These are phyloP conservation scores for Metarhizium anisopliae DNA, from an alignment of 2,329 filamentous ascomycete species.

Conservation along the genomic window DNA sequence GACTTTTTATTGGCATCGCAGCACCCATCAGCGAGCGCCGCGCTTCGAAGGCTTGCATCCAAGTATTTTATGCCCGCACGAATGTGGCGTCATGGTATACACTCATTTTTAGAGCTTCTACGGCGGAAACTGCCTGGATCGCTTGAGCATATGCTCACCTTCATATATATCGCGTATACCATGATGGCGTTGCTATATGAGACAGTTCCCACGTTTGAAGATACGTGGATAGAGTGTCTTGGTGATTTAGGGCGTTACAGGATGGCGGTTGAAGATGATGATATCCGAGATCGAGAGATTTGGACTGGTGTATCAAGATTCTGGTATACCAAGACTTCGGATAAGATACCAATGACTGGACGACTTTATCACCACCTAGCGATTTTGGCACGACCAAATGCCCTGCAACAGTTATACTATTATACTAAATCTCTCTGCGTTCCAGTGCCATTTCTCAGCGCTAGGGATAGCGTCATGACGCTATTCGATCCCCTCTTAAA, in stretches of 20 bases:
- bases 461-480: conserved; percentile 60
- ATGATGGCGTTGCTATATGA: conserved; percentile 73
- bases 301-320: conserved; percentile 74
- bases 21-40: conserved; percentile 62
- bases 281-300: conserved; percentile 63
- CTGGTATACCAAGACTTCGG: conserved; percentile 80
- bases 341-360: conserved; percentile 66
- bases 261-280: conserved; percentile 78
- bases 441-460: conserved; percentile 55
- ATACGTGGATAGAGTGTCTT: conserved; percentile 90
- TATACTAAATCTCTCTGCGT: conserved; percentile 66
- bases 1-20: conserved; percentile 83
- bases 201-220: conserved; percentile 71
- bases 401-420: conserved; percentile 61
- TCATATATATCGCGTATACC: conserved; percentile 81
- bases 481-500: conserved; percentile 52
- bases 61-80: conserved; percentile 88
- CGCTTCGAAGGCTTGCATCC: conserved; percentile 55
- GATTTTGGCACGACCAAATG: conserved; percentile 62
- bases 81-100: conserved; percentile 92
- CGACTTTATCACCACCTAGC: conserved; percentile 84
- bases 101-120: conserved; percentile 71
- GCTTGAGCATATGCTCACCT: conserved; percentile 81
- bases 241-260: conserved; percentile 75
- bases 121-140: conserved; percentile 66